phyloP scores from a whole-genome alignment of 2,329 filamentous ascomycete genomes.

The Aspergillus transmontanensis region DNA sequence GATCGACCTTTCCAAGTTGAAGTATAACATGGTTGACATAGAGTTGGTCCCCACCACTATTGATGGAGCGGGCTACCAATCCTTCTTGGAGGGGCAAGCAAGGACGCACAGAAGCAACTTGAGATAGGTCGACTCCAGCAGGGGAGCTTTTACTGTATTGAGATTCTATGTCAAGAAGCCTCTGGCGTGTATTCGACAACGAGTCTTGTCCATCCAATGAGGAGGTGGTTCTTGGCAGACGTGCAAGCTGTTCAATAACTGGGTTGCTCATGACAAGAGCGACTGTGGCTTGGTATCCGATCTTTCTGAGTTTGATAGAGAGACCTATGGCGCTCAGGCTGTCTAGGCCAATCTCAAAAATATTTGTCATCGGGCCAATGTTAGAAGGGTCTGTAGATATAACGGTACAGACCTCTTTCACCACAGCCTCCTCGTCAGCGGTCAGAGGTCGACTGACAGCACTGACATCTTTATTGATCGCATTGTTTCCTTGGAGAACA shows the following conservation, averaged over 20 bases:
- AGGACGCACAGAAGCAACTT: slow-evolving; percentile 25
- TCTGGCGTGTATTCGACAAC: slow-evolving; percentile 10
- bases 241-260: slow-evolving; percentile 36
- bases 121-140: slow-evolving; percentile 13
- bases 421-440: slow-evolving; percentile 28
- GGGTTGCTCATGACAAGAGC: slow-evolving; percentile 40
- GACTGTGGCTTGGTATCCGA: slow-evolving; percentile 37
- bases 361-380: slow-evolving; percentile 30
- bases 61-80: slow-evolving; percentile 41
- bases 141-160: slow-evolving; percentile 21
- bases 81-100: slow-evolving; percentile 38
- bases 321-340: slow-evolving; percentile 42
- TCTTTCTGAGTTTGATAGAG: slow-evolving; percentile 35
- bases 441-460: slow-evolving; percentile 20
- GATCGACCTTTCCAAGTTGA: slow-evolving; percentile 35
- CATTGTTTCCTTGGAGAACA: slow-evolving; percentile 25
- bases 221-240: slow-evolving; percentile 21
- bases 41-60: slow-evolving; percentile 31
- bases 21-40: slow-evolving; percentile 45
- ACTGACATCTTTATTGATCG: not conserved
- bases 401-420: slow-evolving; percentile 26
- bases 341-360: slow-evolving; percentile 43
- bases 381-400: slow-evolving; percentile 20
- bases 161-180: slow-evolving; percentile 22
- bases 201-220: not conserved